Evolutionary conservation across 2,329 filamentous ascomycete genomes (phyloP), one percentile per base, ranked within the genome.

Genomic region (Neonectria coccinea): DNA sequence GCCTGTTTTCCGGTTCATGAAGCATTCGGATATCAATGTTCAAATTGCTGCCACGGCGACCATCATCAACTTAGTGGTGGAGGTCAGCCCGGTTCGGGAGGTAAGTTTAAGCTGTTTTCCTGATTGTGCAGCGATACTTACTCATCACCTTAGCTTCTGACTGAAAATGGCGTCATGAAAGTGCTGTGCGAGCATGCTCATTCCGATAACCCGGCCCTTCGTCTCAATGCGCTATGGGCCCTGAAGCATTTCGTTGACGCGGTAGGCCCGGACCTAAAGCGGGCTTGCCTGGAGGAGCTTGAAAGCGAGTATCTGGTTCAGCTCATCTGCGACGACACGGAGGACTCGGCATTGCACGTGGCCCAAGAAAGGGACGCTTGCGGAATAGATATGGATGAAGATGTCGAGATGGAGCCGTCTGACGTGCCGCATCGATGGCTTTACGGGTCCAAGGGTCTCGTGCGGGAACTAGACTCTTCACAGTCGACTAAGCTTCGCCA

Each of bases 21-120:
- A 85, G 62, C 91, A 96, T 77, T 84, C 86, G 7, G 88, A 96
- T 70, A 80, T 93, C 33, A 89, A 95, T 56, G 90, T 98, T 5
- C 91, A 94, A 75, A 90, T 96, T 75, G 93, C 94, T 53, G 93
- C 95, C 6, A 97, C 93, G 0, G 90, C 92, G 39, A 90, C 91
- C 7, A 87, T 97, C 42, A 93, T 91, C 72, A 99, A 99, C 77
- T 80, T 99, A 53, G 87, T 97, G 6, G 84, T 94, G 51, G 93
- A 97, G 67, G 92, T 97, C 72, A 97, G 94, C 75, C 94, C 96
- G 1, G 94, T 97, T 88, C 90, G 93, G 78, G 89, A 93, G 77
- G 93, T 95, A 78, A 82, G 90, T 83, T 31, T 12, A 53, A 20
- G 16, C 16, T 5, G 10, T 14, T 5, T 3, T 9, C 14, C 27